Conservation (phyloP, 345 rosid species). For the Atalantia buxifolia region DNA sequence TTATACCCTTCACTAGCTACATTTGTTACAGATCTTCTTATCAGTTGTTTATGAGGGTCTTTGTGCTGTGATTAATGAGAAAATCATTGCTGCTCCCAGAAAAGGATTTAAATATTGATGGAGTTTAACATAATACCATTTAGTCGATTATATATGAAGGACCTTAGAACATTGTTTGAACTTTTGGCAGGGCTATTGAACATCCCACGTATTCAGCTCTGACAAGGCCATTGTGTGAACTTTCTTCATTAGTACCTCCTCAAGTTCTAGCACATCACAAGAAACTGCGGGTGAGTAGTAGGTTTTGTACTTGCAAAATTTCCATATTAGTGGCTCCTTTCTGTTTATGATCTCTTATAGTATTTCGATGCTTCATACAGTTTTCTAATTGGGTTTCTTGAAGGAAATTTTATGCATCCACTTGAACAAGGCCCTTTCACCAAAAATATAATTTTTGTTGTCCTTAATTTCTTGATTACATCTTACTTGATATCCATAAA, state of each 20-base stretch:
- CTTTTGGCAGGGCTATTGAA: conserved; percentile 85
- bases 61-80: conserved; percentile 1
- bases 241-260: conserved; percentile 87
- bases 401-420: not conserved
- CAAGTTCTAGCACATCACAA: conserved; percentile 83
- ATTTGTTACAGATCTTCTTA: conserved; percentile 12
- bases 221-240: conserved; percentile 97
- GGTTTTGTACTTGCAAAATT: conserved; percentile 2
- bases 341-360: not conserved
- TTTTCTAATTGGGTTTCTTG: not conserved
- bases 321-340: not conserved
- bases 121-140: not conserved
- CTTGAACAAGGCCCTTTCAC: not conserved
- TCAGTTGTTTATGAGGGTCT: conserved; percentile 7
- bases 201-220: conserved; percentile 97
- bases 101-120: not conserved
- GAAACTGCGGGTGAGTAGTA: conserved; percentile 79
- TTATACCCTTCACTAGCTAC: conserved; percentile 7
- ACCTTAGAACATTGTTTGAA: conserved; percentile 9
- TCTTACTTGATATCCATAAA: conserved; percentile 21
- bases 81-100: not conserved
- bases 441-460: not conserved
- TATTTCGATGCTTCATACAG: not conserved
- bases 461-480: conserved; percentile 8
- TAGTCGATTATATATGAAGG: not conserved